A percentile compares a stretch with the other conserved stretches of the same genome.
Conservation (phyloP, 108 stramenopile genomes). For the Skeletonema costatum region DNA sequence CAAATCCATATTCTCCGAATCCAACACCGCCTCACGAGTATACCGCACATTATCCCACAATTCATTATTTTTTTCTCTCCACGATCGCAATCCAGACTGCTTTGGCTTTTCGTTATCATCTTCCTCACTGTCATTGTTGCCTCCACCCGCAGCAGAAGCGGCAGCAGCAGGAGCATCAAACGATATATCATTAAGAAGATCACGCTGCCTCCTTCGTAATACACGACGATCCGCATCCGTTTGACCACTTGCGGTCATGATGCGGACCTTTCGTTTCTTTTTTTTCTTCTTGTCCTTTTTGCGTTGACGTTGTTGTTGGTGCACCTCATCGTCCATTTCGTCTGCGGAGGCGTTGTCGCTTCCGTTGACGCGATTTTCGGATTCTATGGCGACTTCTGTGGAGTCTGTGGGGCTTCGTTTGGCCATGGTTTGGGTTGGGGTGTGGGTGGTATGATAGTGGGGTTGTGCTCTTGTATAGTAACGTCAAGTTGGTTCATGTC, state of each 20-base stretch:
- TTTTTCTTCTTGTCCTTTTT: background rate
- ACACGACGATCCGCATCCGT: conserved; percentile 78
- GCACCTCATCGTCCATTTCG: background rate
- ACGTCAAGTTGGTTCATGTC: background rate
- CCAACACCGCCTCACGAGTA: conserved; percentile 87
- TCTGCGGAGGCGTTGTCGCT: background rate
- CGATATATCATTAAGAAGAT: conserved; percentile 40
- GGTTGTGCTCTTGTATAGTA: background rate
- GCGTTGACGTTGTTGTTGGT: background rate
- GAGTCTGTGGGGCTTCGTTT: background rate
- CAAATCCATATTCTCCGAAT: conserved; percentile 79
- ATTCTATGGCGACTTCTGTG: background rate
- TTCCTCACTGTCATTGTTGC: conserved; percentile 24
- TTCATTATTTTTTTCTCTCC: conserved; percentile 69
- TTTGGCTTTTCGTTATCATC: conserved; percentile 20
- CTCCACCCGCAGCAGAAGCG: conserved; percentile 7
- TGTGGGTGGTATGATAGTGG: background rate
- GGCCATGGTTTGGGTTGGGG: background rate
- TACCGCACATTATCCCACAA: conserved; percentile 70
- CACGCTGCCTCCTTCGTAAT: conserved; percentile 56
- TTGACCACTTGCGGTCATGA: conserved; percentile 31
- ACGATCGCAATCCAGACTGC: background rate
- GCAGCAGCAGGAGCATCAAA: conserved; percentile 2
- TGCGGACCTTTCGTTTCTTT: background rate
- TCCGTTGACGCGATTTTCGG: background rate